Base-by-base conservation (phyloP, 2,329 filamentous ascomycete genomes). In the Colletotrichum kahawae region DNA sequence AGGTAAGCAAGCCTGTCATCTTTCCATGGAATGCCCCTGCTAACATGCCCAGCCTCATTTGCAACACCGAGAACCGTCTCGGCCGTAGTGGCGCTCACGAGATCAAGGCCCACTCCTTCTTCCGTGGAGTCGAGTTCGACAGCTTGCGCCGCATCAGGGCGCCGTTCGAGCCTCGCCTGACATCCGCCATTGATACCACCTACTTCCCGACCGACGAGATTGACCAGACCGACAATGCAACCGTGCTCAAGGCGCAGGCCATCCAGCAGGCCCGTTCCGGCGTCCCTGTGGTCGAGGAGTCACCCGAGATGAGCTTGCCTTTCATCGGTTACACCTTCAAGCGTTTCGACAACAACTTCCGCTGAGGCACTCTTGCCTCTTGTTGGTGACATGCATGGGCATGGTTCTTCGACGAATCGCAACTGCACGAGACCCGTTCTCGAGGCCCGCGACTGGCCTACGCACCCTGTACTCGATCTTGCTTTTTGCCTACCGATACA, bases 201-300 rank as follows among this genome's bases (percentile, higher is more conserved):
- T 98, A 99, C 89, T 99, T 99, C 92, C 97, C 97, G 12, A 98
- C 95, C 67, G 97, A 99, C 82, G 97, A 99, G 85, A 98, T 99
- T 82, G 95, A 98, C 80, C 96, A 98, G 88, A 96, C 95, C 70
- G 96, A 98, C 84, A 98, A 95, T 78, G 95, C 94, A 71, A 97
- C 95, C 29, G 90, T 95, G 78, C 91, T 98, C 81, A 94, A 95
- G 83, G 95, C 95, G 24, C 95, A 97, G 84, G 95, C 95, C 65
- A 90, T 93, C 77, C 93, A 93, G 76, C 90, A 92, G 80, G 92
- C 92, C 67, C 89, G 90, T 79, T 87, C 78, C 18, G 82, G 82
- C 51, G 73, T 79, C n/a, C 75, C 74, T 71, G 84, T 84, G 77
- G 88, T 90, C 12, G 95, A 96, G 79, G 94, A 98, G 83, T 93